phyloP scores from a whole-genome alignment of 2,329 filamentous ascomycete species.

The Aspergillus flavus region DNA sequence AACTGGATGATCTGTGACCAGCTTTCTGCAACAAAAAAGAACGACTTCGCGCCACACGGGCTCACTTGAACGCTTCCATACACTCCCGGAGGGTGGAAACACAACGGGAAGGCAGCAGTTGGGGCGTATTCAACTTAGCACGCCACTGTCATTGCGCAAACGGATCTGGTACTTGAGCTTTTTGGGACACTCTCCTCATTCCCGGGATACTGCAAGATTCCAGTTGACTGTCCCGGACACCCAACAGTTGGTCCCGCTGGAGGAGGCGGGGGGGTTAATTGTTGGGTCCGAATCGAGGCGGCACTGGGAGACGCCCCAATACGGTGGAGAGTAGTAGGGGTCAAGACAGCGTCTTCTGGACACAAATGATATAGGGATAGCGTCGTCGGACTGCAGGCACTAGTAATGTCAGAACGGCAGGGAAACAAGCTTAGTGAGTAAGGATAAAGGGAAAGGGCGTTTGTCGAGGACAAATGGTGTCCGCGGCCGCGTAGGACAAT shows the following conservation, averaged over 20 bases:
- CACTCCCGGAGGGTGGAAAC: slow-evolving; percentile 16
- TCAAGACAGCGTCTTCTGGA: slow-evolving; percentile 9
- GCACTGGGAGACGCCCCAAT: slow-evolving; percentile 10
- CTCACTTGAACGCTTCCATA: slow-evolving; percentile 21
- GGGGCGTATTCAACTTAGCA: slow-evolving; percentile 22
- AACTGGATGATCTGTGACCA: slow-evolving; percentile 9
- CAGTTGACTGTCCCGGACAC: slow-evolving; percentile 27
- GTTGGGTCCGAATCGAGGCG: slow-evolving; percentile 9
- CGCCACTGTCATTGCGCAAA: slow-evolving; percentile 31
- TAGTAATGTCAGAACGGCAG: slow-evolving; percentile 15
- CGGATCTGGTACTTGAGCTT: slow-evolving; percentile 24
- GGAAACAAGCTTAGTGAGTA: slow-evolving; percentile 12
- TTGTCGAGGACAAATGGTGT: slow-evolving; percentile 22
- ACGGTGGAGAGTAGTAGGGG: slow-evolving; percentile 10
- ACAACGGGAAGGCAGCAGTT: slow-evolving; percentile 17
- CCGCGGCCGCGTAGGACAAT: slow-evolving; percentile 15
- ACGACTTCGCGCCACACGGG: slow-evolving; percentile 20
- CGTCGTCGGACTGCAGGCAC: slow-evolving; percentile 18
- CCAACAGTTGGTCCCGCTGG: slow-evolving; percentile 16
- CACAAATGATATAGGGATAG: slow-evolving; percentile 11
- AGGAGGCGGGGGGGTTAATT: slow-evolving; percentile 13
- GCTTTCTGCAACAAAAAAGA: slow-evolving; percentile 13
- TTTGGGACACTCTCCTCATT: slow-evolving; percentile 30
- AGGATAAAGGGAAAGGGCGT: slow-evolving; percentile 17
- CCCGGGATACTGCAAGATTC: slow-evolving; percentile 32